A percentile compares a stretch with the other conserved stretches of the same genome.
Evolutionary conservation across 1,284 basidiomycete genomes (phyloP).

Genomic region (Boletellus deceptivus): DNA sequence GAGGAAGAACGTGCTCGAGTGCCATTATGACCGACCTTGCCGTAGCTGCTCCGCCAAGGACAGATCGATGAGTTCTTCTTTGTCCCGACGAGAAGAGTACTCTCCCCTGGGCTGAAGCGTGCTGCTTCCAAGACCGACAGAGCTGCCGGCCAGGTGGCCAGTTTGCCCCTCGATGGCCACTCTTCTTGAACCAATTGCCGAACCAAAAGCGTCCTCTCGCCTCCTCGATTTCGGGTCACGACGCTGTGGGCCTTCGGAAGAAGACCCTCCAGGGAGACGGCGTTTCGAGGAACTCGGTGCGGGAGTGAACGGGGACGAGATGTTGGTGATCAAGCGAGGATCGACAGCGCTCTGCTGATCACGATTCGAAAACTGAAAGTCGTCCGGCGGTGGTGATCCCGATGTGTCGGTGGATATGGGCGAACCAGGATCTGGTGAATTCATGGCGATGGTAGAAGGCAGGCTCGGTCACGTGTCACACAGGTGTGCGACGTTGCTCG

Average conservation of each 20-base stretch:
- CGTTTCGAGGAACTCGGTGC: slow-evolving; percentile 36
- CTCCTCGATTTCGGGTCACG: slow-evolving; percentile 43
- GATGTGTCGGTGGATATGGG: slow-evolving; percentile 37
- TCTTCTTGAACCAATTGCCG: slow-evolving; percentile 22
- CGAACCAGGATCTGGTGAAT: slow-evolving; percentile 34
- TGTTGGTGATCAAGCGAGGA: slow-evolving; percentile 16
- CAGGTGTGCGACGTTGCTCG: background rate
- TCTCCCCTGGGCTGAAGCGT: slow-evolving; percentile 27
- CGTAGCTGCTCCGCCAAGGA: slow-evolving; percentile 39
- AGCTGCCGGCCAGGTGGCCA: slow-evolving; percentile 13
- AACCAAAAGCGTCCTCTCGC: slow-evolving; percentile 37
- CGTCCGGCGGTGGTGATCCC: slow-evolving; percentile 35
- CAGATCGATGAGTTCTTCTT: slow-evolving; percentile 44
- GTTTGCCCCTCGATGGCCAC: slow-evolving; percentile 24
- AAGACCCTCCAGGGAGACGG: slow-evolving; percentile 37
- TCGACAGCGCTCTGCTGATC: slow-evolving; percentile 30
- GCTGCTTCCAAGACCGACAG: slow-evolving; percentile 20
- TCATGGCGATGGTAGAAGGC: slow-evolving; percentile 18
- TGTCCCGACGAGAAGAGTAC: slow-evolving; percentile 29
- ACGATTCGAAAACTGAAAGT: slow-evolving; percentile 32
- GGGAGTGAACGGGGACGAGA: slow-evolving; percentile 19
- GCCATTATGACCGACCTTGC: slow-evolving; percentile 31
- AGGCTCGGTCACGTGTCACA: slow-evolving; percentile 26
- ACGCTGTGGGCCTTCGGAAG: slow-evolving; percentile 32
- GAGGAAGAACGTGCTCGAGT: background rate